Evolutionary conservation across 306 rosid genomes (phyloP).

Genomic region (Cucurbita argyrosperma): DNA sequence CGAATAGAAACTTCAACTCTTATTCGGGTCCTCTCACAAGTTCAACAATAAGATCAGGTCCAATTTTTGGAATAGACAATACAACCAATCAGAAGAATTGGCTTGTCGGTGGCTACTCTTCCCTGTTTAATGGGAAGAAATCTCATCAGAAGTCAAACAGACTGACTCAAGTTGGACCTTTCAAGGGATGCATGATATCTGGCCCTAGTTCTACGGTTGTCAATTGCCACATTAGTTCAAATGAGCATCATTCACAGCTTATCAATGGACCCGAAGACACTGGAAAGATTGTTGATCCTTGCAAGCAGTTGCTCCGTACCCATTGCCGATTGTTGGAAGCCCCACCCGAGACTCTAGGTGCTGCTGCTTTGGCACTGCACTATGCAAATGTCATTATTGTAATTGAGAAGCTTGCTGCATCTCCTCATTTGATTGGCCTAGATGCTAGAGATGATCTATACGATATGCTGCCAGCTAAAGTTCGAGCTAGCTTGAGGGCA

Average conservation of each 20-base stretch:
- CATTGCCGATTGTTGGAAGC: constrained; percentile 52
- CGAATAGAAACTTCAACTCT: constrained; percentile 26
- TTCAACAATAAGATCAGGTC: constrained; percentile 32
- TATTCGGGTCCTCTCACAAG: constrained; percentile 70
- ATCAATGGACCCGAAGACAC: constrained; percentile 18
- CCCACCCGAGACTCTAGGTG: constrained; percentile 78
- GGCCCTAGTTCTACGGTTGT: constrained; percentile 29
- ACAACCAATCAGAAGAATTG: constrained; percentile 42
- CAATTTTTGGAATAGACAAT: constrained; percentile 38
- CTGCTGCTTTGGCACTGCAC: constrained; percentile 84
- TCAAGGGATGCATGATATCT: constrained; percentile 50
- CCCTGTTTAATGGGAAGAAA: constrained; percentile 33
- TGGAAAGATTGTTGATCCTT: constrained; percentile 13
- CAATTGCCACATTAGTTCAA: constrained; percentile 28
- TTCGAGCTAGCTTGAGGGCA: constrained; percentile 51
- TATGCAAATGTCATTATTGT: constrained; percentile 76
- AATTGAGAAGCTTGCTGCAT: constrained; percentile 82
- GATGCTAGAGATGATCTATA: constrained; percentile 95
- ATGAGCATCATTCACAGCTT: constrained; percentile 22
- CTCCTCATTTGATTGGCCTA: constrained; percentile 89
- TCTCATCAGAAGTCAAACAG: constrained; percentile 31
- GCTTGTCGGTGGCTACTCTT: constrained; percentile 30
- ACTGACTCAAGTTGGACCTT: constrained; percentile 80
- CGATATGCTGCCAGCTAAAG: constrained; percentile 71
- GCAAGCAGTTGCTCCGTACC: constrained; percentile 25